Percentiles rank a stretch among this genome's conserved stretches.
These are phyloP conservation scores for Leccinum olivaceoglutinosum DNA, from an alignment of 1,284 basidiomycete genomes.

Conservation along the genomic window DNA sequence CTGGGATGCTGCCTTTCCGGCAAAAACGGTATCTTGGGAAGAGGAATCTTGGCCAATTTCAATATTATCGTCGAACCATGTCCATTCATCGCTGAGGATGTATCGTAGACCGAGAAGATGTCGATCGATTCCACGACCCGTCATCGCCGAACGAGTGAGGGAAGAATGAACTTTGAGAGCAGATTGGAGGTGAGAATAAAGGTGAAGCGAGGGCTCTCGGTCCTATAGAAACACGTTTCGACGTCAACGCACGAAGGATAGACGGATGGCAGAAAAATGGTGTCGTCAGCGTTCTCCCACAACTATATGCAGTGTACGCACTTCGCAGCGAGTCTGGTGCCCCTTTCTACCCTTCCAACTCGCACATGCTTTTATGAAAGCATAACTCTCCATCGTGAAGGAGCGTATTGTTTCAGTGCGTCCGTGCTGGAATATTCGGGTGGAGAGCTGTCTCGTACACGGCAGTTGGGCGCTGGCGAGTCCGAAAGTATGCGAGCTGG, in stretches of 20 bases:
- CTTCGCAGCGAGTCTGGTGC: slow-evolving; percentile 7
- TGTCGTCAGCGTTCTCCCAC: neutral
- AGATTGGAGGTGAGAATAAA: slow-evolving; percentile 40
- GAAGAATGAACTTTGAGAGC: slow-evolving; percentile 74
- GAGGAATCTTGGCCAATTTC: slow-evolving; percentile 1
- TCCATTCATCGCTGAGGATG: slow-evolving; percentile 44
- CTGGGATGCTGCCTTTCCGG: slow-evolving; percentile 4
- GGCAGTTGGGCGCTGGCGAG: slow-evolving; percentile 75
- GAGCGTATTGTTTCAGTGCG: slow-evolving; percentile 91
- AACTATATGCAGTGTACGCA: slow-evolving; percentile 8
- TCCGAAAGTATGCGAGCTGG: slow-evolving; percentile 88
- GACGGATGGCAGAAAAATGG: neutral
- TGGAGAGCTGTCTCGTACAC: slow-evolving; percentile 93
- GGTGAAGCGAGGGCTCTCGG: slow-evolving; percentile 14
- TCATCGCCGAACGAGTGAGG: slow-evolving; percentile 77
- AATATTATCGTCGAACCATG: slow-evolving; percentile 22
- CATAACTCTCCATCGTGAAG: slow-evolving; percentile 71
- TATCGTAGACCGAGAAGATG: slow-evolving; percentile 86
- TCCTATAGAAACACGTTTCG: neutral
- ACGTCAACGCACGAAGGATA: neutral
- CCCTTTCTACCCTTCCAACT: slow-evolving; percentile 13
- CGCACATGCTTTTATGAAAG: slow-evolving; percentile 44
- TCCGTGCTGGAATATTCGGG: slow-evolving; percentile 85
- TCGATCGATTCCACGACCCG: slow-evolving; percentile 86
- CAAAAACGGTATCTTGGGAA: slow-evolving; percentile 18